phyloP scores from a whole-genome alignment of 2,329 filamentous ascomycete genomes.

The Clonostachys chloroleuca region DNA sequence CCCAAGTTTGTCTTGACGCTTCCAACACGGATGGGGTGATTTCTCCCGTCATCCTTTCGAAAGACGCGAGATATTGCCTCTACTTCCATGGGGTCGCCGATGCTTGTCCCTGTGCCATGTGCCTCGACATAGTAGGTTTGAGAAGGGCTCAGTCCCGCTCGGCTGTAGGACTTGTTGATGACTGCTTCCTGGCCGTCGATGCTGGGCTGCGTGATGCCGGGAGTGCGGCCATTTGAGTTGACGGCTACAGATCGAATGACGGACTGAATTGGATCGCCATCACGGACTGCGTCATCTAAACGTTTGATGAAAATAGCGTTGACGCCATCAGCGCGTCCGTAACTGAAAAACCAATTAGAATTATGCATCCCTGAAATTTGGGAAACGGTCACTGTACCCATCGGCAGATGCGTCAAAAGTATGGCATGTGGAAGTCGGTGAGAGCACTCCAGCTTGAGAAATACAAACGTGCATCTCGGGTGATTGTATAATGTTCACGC shows the following conservation, averaged over 20 bases:
- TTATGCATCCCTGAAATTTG: no score
- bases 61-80: constrained; percentile 25
- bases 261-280: constrained; percentile 44
- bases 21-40: constrained; percentile 32
- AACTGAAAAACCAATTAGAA: not conserved
- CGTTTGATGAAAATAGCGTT: constrained; percentile 1
- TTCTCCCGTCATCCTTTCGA: constrained; percentile 6
- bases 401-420: constrained; percentile 45
- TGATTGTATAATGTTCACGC: constrained; percentile 18
- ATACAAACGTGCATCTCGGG: constrained; percentile 15
- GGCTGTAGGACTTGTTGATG: constrained; percentile 14
- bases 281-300: constrained; percentile 9
- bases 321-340: not conserved
- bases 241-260: constrained; percentile 41
- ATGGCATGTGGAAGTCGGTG: constrained; percentile 25
- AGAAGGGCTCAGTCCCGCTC: constrained; percentile 11
- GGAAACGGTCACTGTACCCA: not conserved
- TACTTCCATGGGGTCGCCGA: constrained; percentile 19
- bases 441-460: constrained; percentile 14
- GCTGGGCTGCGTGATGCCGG: constrained; percentile 48
- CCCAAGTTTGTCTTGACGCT: constrained; percentile 15
- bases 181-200: constrained; percentile 31
- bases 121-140: constrained; percentile 19
- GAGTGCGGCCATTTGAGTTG: constrained; percentile 43
- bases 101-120: constrained; percentile 20